Evolutionary conservation across 2,329 filamentous ascomycete genomes (phyloP), one percentile per base, ranked within the genome.

Genomic region (Clonostachys rosea): DNA sequence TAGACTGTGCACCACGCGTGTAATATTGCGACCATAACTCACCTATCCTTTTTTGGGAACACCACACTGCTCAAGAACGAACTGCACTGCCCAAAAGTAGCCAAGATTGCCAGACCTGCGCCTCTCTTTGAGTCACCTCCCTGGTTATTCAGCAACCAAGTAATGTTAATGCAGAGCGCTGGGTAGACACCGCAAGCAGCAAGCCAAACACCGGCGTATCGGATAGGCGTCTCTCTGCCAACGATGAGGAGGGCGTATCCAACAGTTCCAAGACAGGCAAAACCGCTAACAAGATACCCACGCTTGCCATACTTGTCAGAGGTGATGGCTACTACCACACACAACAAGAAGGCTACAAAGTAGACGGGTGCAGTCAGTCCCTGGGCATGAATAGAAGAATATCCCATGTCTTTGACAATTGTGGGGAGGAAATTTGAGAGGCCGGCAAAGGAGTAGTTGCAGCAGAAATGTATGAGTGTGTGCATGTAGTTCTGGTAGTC

Each of bases 401-500:
- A 70, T 5, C 69, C 69, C 62, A 72, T 64, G 20, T 64, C 60
- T 24, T 60, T 34, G 10, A 71, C 53, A 41, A 72, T 70, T 6
- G 67, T 70, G 1, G 69, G 69, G 2, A 72, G 57, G 42, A 69
- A 72, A 17, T 66, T 66, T 4, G 69, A 65, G 5, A 72, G 54
- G 2, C 58, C 62, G 1, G 66, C 64, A 46, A 70, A 72, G 16
- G 62, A 59, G 47, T 55, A 59, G 47, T 67, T 67, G 52, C 64
- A 66, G 49, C 63, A 64, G 48, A 70, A 70, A 48, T 68, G 63
- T 16, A 71, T 69, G 2, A 55, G 36, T 37, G 59, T 57, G 47
- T 68, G 65, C 6, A 63, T 43, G 41, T 62, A 67, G 45, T 63
- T 66, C 45, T 66, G 58, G 52, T 65, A 66, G 53, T 67, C 64